These are phyloP conservation scores for Grosmannia clavigera DNA, from an alignment of 2,329 filamentous ascomycete species.

Conservation along the genomic window DNA sequence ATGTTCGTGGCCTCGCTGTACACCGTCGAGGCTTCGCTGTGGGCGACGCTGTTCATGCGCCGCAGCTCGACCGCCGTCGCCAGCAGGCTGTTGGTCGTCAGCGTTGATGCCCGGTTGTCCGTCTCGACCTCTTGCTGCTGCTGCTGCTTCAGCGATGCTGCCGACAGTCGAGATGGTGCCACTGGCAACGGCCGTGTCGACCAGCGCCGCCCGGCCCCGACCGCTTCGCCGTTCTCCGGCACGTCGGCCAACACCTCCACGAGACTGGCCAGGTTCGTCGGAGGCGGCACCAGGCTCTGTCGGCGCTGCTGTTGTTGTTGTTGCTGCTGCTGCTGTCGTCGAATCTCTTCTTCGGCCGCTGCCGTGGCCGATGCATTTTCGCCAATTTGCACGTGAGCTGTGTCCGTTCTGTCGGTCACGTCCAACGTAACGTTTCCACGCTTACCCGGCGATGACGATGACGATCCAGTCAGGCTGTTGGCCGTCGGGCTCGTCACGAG, in stretches of 20 bases:
- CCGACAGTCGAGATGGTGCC: neutral
- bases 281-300: neutral
- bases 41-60: constrained; percentile 41
- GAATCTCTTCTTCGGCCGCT: neutral
- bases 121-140: neutral
- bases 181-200: constrained; percentile 4
- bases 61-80: constrained; percentile 38
- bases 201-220: neutral
- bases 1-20: constrained; percentile 15
- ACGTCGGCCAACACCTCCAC: neutral
- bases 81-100: constrained; percentile 17
- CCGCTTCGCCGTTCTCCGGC: neutral
- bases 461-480: neutral
- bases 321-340: neutral
- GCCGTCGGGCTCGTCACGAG: constrained; percentile 4
- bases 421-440: neutral
- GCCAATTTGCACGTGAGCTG: neutral
- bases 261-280: neutral
- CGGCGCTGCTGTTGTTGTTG: neutral
- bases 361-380: neutral
- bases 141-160: neutral
- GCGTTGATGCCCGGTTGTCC: neutral
- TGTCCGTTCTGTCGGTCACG: neutral
- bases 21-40: constrained; percentile 27
- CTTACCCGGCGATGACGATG: neutral